These are phyloP conservation scores for Pyrrhoderma lamaoense DNA, from an alignment of 1,284 basidiomycete species.

Conservation along the genomic window DNA sequence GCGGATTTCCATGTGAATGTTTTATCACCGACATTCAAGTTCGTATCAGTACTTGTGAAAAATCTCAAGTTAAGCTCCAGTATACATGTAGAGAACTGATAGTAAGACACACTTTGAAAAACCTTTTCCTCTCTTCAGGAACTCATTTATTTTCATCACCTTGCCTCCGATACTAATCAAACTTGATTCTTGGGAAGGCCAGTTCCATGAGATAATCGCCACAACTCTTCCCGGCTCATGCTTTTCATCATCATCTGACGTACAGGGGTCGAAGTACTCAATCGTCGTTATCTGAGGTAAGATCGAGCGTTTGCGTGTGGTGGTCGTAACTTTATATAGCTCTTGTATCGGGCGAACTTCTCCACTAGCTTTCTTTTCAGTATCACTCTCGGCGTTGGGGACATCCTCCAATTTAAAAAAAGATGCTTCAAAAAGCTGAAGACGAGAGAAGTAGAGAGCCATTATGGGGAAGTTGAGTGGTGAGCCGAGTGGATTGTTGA, in stretches of 20 bases:
- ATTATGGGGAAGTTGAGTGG: neutral
- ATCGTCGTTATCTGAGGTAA: slow-evolving; percentile 7
- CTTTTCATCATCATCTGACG: neutral
- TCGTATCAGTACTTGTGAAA: slow-evolving; percentile 3
- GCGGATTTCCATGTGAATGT: slow-evolving; percentile 5
- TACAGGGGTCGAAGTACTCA: slow-evolving; percentile 3
- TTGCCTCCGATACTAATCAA: slow-evolving; percentile 7
- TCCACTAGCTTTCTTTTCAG: neutral
- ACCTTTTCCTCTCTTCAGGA: slow-evolving; percentile 5
- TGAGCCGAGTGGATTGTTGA: neutral
- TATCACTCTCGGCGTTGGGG: neutral
- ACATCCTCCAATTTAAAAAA: neutral
- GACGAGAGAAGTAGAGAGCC: slow-evolving; percentile 11
- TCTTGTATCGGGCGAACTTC: neutral
- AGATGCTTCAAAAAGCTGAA: slow-evolving; percentile 5
- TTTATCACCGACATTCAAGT: neutral
- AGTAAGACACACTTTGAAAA: neutral
- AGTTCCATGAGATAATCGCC: slow-evolving; percentile 4
- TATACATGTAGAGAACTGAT: too few relatives aligned
- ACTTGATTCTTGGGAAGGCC: slow-evolving; percentile 5
- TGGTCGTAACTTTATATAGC: slow-evolving; percentile 8
- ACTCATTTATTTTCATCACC: neutral
- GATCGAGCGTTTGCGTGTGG: neutral
- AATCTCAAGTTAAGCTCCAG: too few relatives aligned
- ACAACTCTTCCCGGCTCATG: slow-evolving; percentile 2